Evolutionary conservation across 345 rosid genomes (phyloP).

Genomic region (Hevea brasiliensis): DNA sequence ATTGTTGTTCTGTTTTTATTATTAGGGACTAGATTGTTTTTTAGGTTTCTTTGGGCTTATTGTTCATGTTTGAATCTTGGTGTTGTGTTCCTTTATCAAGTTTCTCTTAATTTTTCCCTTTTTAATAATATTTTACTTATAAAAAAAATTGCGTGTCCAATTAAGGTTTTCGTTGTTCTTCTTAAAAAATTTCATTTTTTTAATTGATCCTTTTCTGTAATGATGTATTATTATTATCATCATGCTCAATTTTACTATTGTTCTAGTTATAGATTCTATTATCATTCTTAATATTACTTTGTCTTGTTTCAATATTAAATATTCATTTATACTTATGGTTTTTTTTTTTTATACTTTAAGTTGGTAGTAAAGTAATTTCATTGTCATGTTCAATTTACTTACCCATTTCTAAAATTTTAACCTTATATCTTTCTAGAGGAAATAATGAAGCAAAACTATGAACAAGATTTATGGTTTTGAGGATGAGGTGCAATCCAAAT

Average conservation of each 20-base stretch:
- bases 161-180: constrained; percentile 58
- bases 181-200: neutral
- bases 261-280: neutral
- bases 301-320: neutral
- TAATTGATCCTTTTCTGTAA: too few species aligned
- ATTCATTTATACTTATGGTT: neutral
- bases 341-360: neutral
- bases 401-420: constrained; percentile 43
- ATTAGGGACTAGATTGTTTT: too few species aligned
- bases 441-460: constrained; percentile 99
- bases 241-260: neutral
- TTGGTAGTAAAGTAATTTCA: neutral
- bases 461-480: constrained; percentile 98
- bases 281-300: neutral
- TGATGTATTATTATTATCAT: neutral
- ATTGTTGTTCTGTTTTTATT: too few species aligned
- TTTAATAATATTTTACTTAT: too few species aligned
- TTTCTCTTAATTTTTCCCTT: too few species aligned
- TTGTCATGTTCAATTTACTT: constrained; percentile 15
- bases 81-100: too few species aligned
- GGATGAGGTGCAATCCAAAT: constrained; percentile 93
- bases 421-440: constrained; percentile 89
- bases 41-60: too few species aligned
- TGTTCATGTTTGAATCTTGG: too few species aligned
- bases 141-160: too few species aligned